Conservation (phyloP, 345 rosid genomes). For the Reutealis trisperma region DNA sequence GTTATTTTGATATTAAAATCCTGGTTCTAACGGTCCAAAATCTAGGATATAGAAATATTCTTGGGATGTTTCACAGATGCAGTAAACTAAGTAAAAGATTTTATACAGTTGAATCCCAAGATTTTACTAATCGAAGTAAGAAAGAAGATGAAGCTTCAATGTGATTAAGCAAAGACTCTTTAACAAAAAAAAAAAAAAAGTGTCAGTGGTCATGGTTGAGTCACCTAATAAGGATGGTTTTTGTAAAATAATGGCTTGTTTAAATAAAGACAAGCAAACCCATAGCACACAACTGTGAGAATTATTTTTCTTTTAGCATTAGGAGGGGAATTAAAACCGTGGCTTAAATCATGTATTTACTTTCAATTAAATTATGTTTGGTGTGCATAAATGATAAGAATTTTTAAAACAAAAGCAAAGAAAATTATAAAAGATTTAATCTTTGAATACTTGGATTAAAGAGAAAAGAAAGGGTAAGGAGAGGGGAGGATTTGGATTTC, state of each 20-base stretch:
- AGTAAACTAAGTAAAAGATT: background rate
- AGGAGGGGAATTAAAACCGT: too few relatives aligned
- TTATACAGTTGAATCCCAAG: background rate
- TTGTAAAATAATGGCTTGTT: background rate
- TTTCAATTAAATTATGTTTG: too few relatives aligned
- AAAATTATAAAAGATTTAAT: background rate
- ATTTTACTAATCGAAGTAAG: background rate
- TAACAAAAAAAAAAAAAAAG: background rate
- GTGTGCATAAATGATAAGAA: too few relatives aligned
- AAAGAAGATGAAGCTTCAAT: background rate
- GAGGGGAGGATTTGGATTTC: background rate
- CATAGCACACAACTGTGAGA: background rate
- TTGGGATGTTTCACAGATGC: background rate
- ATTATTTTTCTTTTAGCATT: background rate
- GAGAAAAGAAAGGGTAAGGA: background rate
- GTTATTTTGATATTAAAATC: too few relatives aligned
- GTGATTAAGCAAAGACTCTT: constrained; percentile 1
- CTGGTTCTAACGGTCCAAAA: background rate
- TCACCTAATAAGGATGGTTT: background rate
- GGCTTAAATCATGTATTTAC: too few relatives aligned
- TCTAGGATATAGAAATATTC: background rate
- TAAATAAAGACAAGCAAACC: constrained; percentile 16
- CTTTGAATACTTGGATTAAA: too few relatives aligned
- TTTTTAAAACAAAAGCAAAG: too few relatives aligned
- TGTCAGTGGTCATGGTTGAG: background rate